Evolutionary conservation across 257 asterid species (phyloP).

Genomic region (Fraxinus excelsior): DNA sequence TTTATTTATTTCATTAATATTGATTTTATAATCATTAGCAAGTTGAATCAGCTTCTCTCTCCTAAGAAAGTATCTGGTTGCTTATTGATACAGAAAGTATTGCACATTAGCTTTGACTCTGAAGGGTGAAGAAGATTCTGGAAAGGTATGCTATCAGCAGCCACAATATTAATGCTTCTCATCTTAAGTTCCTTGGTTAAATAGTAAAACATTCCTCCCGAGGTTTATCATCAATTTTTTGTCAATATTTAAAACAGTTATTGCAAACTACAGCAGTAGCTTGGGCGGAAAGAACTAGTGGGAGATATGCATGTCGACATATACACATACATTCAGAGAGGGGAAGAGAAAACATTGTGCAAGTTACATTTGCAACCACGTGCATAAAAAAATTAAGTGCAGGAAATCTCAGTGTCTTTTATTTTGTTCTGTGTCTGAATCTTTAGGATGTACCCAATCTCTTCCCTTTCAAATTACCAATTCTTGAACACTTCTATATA

Average conservation of each 20-base stretch:
- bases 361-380: background rate
- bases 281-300: background rate
- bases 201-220: background rate
- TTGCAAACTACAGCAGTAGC: background rate
- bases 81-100: constrained; percentile 62
- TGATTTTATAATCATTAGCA: constrained; percentile 1
- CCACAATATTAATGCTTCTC: constrained; percentile 16
- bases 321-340: background rate
- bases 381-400: background rate
- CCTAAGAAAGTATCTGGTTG: constrained; percentile 8
- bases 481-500: background rate
- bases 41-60: constrained; percentile 12
- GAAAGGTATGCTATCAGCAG: constrained; percentile 53
- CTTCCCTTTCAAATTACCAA: background rate
- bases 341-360: background rate
- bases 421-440: background rate
- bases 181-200: background rate
- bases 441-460: background rate
- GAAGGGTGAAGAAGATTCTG: constrained; percentile 38
- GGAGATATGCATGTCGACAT: background rate
- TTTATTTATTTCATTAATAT: background rate
- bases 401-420: background rate
- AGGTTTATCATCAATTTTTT: background rate
- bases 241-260: background rate
- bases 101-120: constrained; percentile 68